Evolutionary conservation across 768 basidiomycete genomes (phyloP).

Genomic region (Boletus pseudo-olivaceus): DNA sequence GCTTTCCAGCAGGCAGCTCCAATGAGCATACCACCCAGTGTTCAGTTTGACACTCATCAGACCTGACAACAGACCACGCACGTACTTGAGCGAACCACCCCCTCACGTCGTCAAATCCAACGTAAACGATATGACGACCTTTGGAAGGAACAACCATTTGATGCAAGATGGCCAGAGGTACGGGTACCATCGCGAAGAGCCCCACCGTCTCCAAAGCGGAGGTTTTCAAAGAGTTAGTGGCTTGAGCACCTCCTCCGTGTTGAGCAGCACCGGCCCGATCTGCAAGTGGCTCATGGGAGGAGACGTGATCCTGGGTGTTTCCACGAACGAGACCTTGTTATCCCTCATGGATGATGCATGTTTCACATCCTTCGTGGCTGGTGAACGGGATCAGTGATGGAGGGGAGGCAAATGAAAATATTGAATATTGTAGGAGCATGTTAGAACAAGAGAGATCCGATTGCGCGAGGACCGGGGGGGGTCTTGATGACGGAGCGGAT

Average conservation of each 20-base stretch:
- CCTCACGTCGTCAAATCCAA: conserved; percentile 97
- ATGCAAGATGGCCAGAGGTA: conserved; percentile 71
- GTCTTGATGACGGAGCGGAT: conserved; percentile 92
- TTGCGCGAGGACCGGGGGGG: neutral
- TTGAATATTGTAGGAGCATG: neutral
- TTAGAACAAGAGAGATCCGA: neutral
- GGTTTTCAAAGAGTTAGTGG: conserved; percentile 57
- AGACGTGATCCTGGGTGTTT: conserved; percentile 41
- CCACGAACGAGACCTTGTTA: conserved; percentile 97
- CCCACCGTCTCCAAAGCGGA: conserved; percentile 80
- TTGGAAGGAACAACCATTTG: conserved; percentile 73
- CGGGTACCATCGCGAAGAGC: conserved; percentile 78
- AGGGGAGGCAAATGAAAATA: neutral
- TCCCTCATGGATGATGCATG: conserved; percentile 95
- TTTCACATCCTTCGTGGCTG: conserved; percentile 76
- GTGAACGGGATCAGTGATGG: neutral
- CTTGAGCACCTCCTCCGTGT: conserved; percentile 21
- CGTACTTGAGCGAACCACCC: conserved; percentile 89
- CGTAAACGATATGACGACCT: conserved; percentile 88
- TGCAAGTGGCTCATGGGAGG: conserved; percentile 29
- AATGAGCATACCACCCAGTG: conserved; percentile 88
- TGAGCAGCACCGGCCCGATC: conserved; percentile 20
- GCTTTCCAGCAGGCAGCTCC: conserved; percentile 85
- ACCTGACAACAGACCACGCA: neutral
- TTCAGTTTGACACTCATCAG: neutral